These are phyloP conservation scores for Thalia dealbata DNA, from an alignment of 176 grass and related monocot genomes.

Conservation along the genomic window DNA sequence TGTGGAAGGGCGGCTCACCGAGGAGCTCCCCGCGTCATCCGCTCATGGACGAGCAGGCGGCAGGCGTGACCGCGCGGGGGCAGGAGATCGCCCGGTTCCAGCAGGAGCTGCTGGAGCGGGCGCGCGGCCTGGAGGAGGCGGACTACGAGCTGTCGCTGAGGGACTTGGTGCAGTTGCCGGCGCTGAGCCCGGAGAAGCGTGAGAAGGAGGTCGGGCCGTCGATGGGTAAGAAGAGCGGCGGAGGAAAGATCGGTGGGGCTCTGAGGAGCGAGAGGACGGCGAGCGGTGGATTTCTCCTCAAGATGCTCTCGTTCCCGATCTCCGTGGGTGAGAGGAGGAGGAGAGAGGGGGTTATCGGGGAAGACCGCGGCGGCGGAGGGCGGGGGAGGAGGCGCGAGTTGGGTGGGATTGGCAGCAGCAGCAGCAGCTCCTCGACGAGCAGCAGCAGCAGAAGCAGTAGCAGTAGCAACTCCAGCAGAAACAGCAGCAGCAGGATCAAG, in stretches of 20 bases:
- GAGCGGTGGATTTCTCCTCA: conserved; percentile 47
- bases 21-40: background rate
- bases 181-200: background rate
- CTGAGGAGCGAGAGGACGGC: conserved; percentile 48
- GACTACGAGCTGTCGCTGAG: conserved; percentile 72
- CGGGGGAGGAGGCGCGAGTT: conserved; percentile 58
- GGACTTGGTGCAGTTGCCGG: conserved; percentile 55
- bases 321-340: conserved; percentile 36
- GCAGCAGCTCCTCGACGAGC: conserved; percentile 38
- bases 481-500: no score
- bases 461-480: no score
- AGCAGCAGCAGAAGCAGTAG: conserved; percentile 8
- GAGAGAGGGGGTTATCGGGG: conserved; percentile 25
- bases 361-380: conserved; percentile 2
- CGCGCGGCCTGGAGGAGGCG: conserved; percentile 53
- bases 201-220: background rate
- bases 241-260: conserved; percentile 1
- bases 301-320: conserved; percentile 45
- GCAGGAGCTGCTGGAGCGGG: conserved; percentile 78
- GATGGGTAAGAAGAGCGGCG: conserved; percentile 13
- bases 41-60: conserved; percentile 12
- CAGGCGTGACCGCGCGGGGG: conserved; percentile 19
- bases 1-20: conserved; percentile 15
- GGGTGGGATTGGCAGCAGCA: conserved; percentile 36
- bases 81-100: conserved; percentile 55